Conservation (phyloP, 1,284 basidiomycete genomes). For the Naganishia albida region DNA sequence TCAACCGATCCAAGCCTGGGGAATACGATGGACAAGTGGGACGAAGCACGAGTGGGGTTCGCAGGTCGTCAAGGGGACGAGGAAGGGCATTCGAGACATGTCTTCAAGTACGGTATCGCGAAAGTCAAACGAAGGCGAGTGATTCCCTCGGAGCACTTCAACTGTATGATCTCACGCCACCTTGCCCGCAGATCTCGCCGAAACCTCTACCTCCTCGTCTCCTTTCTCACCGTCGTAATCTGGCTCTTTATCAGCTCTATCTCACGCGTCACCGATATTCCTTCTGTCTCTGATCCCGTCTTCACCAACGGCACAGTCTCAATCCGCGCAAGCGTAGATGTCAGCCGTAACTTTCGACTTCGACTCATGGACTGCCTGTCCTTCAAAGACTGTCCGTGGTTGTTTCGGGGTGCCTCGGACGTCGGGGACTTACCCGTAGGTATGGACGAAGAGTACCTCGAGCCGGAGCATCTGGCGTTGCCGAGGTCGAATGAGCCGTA, state of each 20-base stretch:
- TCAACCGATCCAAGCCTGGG: not conserved
- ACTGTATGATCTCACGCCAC: not conserved
- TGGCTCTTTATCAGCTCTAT: not conserved
- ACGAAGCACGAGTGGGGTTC: slow-evolving; percentile 5
- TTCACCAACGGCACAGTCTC: not conserved
- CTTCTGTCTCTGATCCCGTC: not conserved
- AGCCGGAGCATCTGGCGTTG: slow-evolving; percentile 13
- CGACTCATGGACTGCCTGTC: slow-evolving; percentile 10
- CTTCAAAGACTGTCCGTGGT: slow-evolving; percentile 1
- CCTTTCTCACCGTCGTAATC: not conserved
- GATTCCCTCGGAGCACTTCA: not conserved
- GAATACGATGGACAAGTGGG: not conserved
- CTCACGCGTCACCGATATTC: not conserved
- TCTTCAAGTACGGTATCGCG: not conserved
- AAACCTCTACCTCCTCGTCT: not conserved
- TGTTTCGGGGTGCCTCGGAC: not conserved
- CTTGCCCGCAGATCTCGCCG: not conserved
- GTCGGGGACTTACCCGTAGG: not conserved
- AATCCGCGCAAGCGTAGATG: not conserved
- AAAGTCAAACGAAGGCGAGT: slow-evolving; percentile 2
- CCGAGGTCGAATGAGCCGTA: slow-evolving; percentile 6
- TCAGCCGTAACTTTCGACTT: not conserved
- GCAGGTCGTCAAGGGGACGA: too few relatives aligned
- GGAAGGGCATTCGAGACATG: not conserved
- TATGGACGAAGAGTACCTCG: slow-evolving; percentile 3